Conservation (phyloP, 768 basidiomycete genomes). For the Suillus bovinus region DNA sequence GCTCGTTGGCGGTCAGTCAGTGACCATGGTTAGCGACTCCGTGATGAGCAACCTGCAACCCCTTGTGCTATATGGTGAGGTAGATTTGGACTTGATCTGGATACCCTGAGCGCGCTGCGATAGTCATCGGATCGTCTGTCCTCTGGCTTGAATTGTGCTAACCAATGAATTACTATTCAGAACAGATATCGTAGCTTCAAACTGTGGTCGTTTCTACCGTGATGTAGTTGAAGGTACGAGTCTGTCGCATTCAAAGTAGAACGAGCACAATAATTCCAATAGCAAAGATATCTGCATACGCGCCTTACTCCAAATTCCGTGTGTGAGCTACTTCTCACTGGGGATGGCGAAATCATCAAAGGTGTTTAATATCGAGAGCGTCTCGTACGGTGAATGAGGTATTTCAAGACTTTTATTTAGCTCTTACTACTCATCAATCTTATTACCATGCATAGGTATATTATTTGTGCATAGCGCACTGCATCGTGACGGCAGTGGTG, state of each 20-base stretch:
- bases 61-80: too few relatives aligned
- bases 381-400: conserved; percentile 73
- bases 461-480: conserved; percentile 94
- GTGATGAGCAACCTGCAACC: background rate
- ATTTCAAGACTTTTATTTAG: conserved; percentile 1
- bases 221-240: conserved; percentile 58
- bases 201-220: conserved; percentile 50
- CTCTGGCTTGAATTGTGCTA: background rate
- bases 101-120: background rate
- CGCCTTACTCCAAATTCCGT: conserved; percentile 87
- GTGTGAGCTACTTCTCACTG: conserved; percentile 87
- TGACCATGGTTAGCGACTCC: too few relatives aligned
- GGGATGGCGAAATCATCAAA: conserved; percentile 70
- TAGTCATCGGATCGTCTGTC: background rate
- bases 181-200: conserved; percentile 37
- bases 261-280: conserved; percentile 10
- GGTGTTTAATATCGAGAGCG: conserved; percentile 96
- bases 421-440: background rate
- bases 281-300: conserved; percentile 76
- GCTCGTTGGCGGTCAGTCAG: too few relatives aligned
- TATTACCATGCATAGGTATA: conserved; percentile 51
- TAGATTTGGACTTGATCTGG: background rate
- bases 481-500: conserved; percentile 91
- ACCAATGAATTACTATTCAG: background rate
- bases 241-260: background rate